Evolutionary conservation across 805 yeast genomes (phyloP).

Genomic region (Candida insectorum): DNA sequence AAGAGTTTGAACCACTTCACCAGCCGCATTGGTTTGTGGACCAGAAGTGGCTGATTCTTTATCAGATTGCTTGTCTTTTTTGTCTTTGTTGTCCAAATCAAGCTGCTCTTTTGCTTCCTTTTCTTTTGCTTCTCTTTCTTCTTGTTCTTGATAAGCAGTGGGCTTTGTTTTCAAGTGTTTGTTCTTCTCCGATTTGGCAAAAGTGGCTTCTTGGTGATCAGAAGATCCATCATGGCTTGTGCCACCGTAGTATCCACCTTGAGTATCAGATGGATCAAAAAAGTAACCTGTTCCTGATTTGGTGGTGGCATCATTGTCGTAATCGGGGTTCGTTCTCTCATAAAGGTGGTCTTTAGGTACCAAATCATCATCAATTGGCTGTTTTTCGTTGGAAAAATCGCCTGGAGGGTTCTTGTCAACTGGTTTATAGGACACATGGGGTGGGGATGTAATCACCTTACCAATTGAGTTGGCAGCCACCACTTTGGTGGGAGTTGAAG

Average conservation of each 20-base stretch:
- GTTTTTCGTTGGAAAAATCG: constrained; percentile 31
- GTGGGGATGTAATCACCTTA: constrained; percentile 27
- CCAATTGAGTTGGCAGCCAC: constrained; percentile 18
- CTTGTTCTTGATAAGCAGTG: constrained; percentile 13
- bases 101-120: constrained; percentile 5
- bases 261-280: constrained; percentile 35
- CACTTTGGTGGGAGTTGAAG: constrained; percentile 2
- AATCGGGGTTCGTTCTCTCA: constrained; percentile 22
- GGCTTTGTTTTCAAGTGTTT: constrained; percentile 15
- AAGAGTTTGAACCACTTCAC: constrained; percentile 4
- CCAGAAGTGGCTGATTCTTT: neutral
- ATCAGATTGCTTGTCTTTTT: neutral
- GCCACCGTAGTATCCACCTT: constrained; percentile 27
- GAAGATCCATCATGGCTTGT: constrained; percentile 2
- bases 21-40: neutral
- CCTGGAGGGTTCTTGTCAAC: constrained; percentile 27
- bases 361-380: constrained; percentile 24
- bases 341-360: constrained; percentile 12
- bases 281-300: constrained; percentile 27
- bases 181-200: constrained; percentile 10
- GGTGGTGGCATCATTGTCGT: constrained; percentile 26
- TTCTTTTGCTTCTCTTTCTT: constrained; percentile 9
- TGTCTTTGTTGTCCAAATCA: constrained; percentile 4
- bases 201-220: constrained; percentile 10
- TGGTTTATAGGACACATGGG: constrained; percentile 24